A percentile compares a stretch with the other conserved stretches of the same genome.
phyloP scores from a whole-genome alignment of 192 early-diverging fungal species.

The Umbelopsis ramanniana region DNA sequence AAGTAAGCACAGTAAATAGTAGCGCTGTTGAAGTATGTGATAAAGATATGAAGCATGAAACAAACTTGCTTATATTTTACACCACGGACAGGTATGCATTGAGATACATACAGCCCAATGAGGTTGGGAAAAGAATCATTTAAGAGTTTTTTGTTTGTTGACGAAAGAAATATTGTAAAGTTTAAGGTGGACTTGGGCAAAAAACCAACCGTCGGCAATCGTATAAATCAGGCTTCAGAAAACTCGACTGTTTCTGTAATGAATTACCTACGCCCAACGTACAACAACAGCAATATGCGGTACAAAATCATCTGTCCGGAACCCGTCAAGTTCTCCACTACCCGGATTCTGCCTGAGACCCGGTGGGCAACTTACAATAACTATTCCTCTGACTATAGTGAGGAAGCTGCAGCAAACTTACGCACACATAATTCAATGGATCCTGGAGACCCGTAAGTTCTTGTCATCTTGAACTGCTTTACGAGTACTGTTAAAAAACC shows the following conservation, averaged over 20 bases:
- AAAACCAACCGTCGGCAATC: neutral
- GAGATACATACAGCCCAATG: neutral
- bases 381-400: too few species aligned
- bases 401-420: neutral
- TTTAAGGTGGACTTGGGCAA: slow-evolving; percentile 11
- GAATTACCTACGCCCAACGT: neutral
- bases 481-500: neutral
- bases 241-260: neutral
- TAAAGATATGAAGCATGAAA: neutral
- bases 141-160: slow-evolving; percentile 21
- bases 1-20: neutral
- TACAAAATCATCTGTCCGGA: neutral
- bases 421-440: neutral
- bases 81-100: neutral
- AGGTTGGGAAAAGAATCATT: neutral
- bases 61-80: neutral
- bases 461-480: neutral
- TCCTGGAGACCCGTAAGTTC: neutral
- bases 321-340: neutral
- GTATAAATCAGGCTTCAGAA: neutral
- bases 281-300: neutral
- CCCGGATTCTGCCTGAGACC: neutral
- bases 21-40: neutral
- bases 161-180: neutral
- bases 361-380: too few species aligned